Conservation (phyloP, 768 basidiomycete species). For the Mycena venus region DNA sequence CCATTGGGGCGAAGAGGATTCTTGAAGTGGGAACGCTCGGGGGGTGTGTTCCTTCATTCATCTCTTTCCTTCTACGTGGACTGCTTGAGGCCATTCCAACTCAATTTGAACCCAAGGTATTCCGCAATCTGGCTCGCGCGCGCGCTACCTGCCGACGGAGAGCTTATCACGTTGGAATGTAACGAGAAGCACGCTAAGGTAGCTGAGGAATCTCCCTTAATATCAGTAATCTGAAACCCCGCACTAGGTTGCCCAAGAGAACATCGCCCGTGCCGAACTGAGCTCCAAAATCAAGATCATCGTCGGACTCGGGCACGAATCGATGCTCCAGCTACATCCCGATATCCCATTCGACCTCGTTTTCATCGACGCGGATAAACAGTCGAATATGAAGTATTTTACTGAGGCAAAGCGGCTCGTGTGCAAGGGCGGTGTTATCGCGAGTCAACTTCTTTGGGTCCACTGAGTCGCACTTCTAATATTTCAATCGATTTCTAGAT, state of each 20-base stretch:
- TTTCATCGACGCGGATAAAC: constrained; percentile 83
- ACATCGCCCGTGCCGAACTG: constrained; percentile 68
- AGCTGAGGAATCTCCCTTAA: not conserved
- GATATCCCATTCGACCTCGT: constrained; percentile 71
- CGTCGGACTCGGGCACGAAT: constrained; percentile 65
- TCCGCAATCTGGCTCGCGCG: constrained; percentile 61
- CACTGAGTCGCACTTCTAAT: not conserved
- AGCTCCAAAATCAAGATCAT: constrained; percentile 62
- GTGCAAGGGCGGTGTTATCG: constrained; percentile 72
- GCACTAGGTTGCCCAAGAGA: constrained; percentile 73
- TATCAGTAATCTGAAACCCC: no score
- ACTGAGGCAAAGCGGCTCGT: constrained; percentile 71
- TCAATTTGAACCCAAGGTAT: constrained; percentile 49
- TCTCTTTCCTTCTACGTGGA: not conserved
- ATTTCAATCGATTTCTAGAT: constrained; percentile 50
- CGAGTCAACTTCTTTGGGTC: constrained; percentile 53
- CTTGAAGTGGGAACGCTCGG: constrained; percentile 78
- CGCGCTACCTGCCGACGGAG: constrained; percentile 64
- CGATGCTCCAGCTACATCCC: constrained; percentile 61
- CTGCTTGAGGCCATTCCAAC: no score
- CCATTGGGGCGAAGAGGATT: constrained; percentile 67
- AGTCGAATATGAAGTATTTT: constrained; percentile 68
- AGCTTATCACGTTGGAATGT: constrained; percentile 63
- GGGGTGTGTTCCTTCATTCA: constrained; percentile 54
- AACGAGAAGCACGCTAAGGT: constrained; percentile 61